Evolutionary conservation across 73 alveolate species (phyloP).

Genomic region (Urostyla sp.): DNA sequence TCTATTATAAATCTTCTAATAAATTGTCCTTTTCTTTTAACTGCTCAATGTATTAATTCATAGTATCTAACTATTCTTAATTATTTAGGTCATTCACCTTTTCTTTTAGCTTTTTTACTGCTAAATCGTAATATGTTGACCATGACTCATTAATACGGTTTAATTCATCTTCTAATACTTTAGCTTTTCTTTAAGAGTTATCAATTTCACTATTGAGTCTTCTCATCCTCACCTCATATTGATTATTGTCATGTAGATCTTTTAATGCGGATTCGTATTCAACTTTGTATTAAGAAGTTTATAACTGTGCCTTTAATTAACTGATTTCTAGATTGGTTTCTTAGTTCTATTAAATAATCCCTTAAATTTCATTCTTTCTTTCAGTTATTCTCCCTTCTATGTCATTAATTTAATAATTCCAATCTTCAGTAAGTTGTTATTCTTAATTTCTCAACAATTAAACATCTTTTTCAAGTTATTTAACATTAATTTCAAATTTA

Average conservation of each 20-base stretch:
- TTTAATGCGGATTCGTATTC: conserved; percentile 12
- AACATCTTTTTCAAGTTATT: conserved; percentile 12
- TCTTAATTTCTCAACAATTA: neutral
- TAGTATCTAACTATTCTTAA: conserved; percentile 5
- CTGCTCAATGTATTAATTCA: conserved; percentile 38
- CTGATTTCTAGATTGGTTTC: neutral
- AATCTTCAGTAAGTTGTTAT: conserved; percentile 25
- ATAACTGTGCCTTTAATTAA: neutral
- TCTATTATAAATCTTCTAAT: conserved; percentile 13
- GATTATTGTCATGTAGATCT: conserved; percentile 16
- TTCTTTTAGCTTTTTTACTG: conserved; percentile 46
- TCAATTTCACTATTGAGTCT: conserved; percentile 30
- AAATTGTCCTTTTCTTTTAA: conserved; percentile 26
- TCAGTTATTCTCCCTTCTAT: neutral
- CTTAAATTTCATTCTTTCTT: neutral
- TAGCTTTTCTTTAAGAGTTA: conserved; percentile 46
- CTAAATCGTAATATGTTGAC: conserved; percentile 22
- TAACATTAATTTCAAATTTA: conserved; percentile 14
- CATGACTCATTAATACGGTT: conserved; percentile 41
- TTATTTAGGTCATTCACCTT: conserved; percentile 40
- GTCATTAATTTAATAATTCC: conserved; percentile 47
- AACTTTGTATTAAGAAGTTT: conserved; percentile 8
- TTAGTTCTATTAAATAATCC: neutral
- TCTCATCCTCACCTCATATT: conserved; percentile 17
- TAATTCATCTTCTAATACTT: conserved; percentile 42